Base-by-base conservation (phyloP, 139 green algal genomes). In the Ettlia oleoabundans region DNA sequence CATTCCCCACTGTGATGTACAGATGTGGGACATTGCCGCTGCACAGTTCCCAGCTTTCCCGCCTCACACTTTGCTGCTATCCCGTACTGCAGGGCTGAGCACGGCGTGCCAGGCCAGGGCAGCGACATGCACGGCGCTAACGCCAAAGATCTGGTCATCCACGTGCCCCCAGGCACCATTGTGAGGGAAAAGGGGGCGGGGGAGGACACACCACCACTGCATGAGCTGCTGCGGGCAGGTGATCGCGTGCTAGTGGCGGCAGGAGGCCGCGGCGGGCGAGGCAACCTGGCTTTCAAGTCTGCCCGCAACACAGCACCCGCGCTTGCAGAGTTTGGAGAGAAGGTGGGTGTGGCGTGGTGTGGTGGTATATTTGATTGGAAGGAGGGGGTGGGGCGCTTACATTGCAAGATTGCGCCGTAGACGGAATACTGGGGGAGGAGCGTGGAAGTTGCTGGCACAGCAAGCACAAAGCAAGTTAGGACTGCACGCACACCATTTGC, bases 281-380 rank as follows among this genome's bases (percentile, higher is more conserved):
- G 97, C 55, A 99, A 99, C 88, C 82, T 92, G 28, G 88, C 90
- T 15, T 99, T 99, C 90, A 99, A 98, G 84, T 96, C 90, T 8
- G 74, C 82, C 2, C 81, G 86, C 65, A 98, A 98, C 89, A 97
- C 92, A 24, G 91, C 93, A 32, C 93, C 93, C 7, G 71, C 87
- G 33, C 75, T 96, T 37, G 85, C 88, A 22, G 93, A 97, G 70
- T 78, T 86, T 66, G 93, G 93, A 22, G 93, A 95, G 78, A 85
- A 73, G n/a, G n/a, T n/a, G n/a, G n/a, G n/a, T n/a, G n/a, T n/a
- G n/a, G n/a, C n/a, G n/a, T n/a, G n/a, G n/a, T n/a, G n/a, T n/a
- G n/a, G n/a, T n/a, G n/a, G n/a, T n/a, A n/a, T n/a, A n/a, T n/a
- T n/a, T n/a, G n/a, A n/a, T n/a, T n/a, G n/a, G n/a, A n/a, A n/a